A percentile compares a stretch with the other conserved stretches of the same genome.
Conservation (phyloP, 1,139 yeast genomes). For the Saccharomyces hybrid region DNA sequence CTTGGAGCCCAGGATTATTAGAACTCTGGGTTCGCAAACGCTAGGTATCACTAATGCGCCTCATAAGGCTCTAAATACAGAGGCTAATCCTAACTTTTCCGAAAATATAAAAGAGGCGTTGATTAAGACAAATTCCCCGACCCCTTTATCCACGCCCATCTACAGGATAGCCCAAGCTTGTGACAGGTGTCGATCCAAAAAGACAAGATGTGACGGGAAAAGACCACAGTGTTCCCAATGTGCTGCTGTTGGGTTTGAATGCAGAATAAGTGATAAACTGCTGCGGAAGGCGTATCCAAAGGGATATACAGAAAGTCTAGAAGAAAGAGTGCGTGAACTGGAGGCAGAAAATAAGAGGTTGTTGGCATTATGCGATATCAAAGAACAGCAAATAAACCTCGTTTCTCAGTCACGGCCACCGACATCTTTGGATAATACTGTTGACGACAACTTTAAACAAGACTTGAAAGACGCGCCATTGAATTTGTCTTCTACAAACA, state of each 20-base stretch:
- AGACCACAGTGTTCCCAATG: constrained; percentile 54
- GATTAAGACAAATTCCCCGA: constrained; percentile 3
- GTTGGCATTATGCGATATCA: constrained; percentile 46
- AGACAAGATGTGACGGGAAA: constrained; percentile 37
- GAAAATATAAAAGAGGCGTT: neutral
- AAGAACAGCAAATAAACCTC: constrained; percentile 51
- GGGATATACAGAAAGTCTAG: constrained; percentile 70
- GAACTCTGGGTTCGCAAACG: constrained; percentile 21
- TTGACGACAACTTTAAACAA: neutral
- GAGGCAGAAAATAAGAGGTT: constrained; percentile 51
- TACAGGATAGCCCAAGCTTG: constrained; percentile 65
- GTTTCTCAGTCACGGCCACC: constrained; percentile 10
- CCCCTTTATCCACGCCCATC: constrained; percentile 35
- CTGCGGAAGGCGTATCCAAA: constrained; percentile 66
- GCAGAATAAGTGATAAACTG: constrained; percentile 65
- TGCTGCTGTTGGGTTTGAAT: constrained; percentile 59
- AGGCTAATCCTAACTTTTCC: neutral
- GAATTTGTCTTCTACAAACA: constrained; percentile 30
- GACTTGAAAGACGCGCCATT: constrained; percentile 3
- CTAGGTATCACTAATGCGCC: constrained; percentile 11
- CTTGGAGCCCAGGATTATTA: constrained; percentile 14
- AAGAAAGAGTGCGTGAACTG: constrained; percentile 48
- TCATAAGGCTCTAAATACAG: neutral
- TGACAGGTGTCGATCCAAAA: constrained; percentile 77
- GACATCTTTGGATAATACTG: neutral